phyloP scores from a whole-genome alignment of 2,329 filamentous ascomycete species.

The Cercospora zeae-maydis region DNA sequence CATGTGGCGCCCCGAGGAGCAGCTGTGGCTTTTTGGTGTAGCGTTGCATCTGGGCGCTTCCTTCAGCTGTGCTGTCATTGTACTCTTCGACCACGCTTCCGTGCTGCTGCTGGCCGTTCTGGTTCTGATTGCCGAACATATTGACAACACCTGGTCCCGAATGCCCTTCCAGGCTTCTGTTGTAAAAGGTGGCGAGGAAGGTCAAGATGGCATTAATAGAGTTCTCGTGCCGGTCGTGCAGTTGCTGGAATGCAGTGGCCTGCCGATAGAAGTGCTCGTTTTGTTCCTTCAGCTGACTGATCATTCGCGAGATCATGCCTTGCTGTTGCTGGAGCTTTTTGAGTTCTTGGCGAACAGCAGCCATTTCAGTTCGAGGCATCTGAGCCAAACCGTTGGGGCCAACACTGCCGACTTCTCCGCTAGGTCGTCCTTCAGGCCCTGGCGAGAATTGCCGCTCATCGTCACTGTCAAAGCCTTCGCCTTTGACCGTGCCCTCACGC shows the following conservation, averaged over 20 bases:
- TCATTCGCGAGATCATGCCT: slow-evolving; percentile 76
- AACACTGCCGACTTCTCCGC: slow-evolving; percentile 29
- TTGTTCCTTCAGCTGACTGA: slow-evolving; percentile 75
- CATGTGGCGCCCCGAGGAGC: slow-evolving; percentile 28
- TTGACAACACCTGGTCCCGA: slow-evolving; percentile 75
- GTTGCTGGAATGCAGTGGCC: slow-evolving; percentile 80
- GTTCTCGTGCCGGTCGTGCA: slow-evolving; percentile 95
- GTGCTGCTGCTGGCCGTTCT: slow-evolving; percentile 42
- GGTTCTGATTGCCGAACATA: slow-evolving; percentile 63
- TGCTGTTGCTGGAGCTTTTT: slow-evolving; percentile 81
- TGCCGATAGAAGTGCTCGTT: slow-evolving; percentile 86
- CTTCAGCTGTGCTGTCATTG: slow-evolving; percentile 40
- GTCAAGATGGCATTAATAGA: slow-evolving; percentile 98
- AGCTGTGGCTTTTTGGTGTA: slow-evolving; percentile 31
- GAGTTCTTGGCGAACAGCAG: slow-evolving; percentile 74
- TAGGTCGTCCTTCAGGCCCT: slow-evolving; percentile 25
- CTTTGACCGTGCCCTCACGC: slow-evolving; percentile 56
- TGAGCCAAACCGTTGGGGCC: slow-evolving; percentile 49
- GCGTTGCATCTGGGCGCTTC: slow-evolving; percentile 31
- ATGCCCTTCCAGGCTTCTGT: slow-evolving; percentile 84
- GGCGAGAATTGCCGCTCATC: slow-evolving; percentile 49
- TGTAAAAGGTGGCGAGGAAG: slow-evolving; percentile 94
- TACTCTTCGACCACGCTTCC: slow-evolving; percentile 62
- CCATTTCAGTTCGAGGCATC: slow-evolving; percentile 68
- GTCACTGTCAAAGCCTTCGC: slow-evolving; percentile 67